phyloP scores from a whole-genome alignment of 495 filamentous ascomycete genomes.

The Pyrenopolyporus hunteri region DNA sequence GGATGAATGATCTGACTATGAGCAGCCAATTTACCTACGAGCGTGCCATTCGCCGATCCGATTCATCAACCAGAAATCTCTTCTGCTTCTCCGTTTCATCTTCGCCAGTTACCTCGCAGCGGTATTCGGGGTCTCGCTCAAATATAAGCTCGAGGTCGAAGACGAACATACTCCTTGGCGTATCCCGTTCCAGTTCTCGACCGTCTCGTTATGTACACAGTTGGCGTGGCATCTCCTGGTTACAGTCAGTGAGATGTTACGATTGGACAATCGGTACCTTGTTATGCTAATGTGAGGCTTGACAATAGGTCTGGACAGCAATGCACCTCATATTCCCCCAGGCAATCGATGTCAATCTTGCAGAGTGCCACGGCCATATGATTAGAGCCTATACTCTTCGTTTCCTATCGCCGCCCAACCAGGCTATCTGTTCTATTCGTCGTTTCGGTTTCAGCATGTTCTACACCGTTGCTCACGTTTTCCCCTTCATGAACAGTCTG shows the following conservation, averaged over 20 bases:
- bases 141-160: constrained; percentile 48
- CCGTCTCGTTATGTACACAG: constrained; percentile 48
- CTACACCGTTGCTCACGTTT: constrained; percentile 53
- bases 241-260: too few species aligned
- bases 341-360: constrained; percentile 38
- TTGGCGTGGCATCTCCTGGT: constrained; percentile 52
- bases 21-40: constrained; percentile 55
- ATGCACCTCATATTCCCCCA: constrained; percentile 55
- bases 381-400: constrained; percentile 34
- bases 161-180: constrained; percentile 44
- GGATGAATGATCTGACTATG: constrained; percentile 31
- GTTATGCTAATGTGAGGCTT: constrained; percentile 3
- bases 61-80: constrained; percentile 48
- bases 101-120: constrained; percentile 52
- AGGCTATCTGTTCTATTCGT: constrained; percentile 42
- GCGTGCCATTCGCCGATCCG: constrained; percentile 59
- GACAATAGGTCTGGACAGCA: constrained; percentile 52
- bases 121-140: constrained; percentile 46
- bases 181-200: constrained; percentile 57
- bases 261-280: not conserved
- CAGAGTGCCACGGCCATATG: constrained; percentile 17
- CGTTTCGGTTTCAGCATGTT: constrained; percentile 56
- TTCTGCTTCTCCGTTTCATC: constrained; percentile 49
- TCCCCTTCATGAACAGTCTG: constrained; percentile 51
- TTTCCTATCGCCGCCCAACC: constrained; percentile 48